Evolutionary conservation across 2,329 filamentous ascomycete genomes (phyloP).

Genomic region (Bipolaris cookei): DNA sequence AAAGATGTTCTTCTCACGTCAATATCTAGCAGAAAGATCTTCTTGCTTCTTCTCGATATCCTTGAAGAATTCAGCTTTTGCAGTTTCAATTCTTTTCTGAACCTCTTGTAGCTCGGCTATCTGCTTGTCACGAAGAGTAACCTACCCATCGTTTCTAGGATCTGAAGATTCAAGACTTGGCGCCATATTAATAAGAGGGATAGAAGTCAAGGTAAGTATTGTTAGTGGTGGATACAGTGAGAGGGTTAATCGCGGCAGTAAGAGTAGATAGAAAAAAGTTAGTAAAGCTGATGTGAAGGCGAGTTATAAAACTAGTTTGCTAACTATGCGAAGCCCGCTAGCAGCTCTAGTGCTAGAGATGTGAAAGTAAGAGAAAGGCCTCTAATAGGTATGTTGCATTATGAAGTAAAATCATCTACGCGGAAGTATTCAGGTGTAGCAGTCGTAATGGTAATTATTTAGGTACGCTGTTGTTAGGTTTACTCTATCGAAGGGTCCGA

Average conservation of each 20-base stretch:
- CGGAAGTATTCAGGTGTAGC: too few species aligned
- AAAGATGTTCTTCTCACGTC: slow-evolving; percentile 14
- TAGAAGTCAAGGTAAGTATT: not conserved
- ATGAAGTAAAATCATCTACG: not conserved
- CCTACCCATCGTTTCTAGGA: slow-evolving; percentile 5
- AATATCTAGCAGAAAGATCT: slow-evolving; percentile 9
- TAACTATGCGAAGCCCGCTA: not conserved
- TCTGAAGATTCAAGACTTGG: not conserved
- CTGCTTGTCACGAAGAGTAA: slow-evolving; percentile 7
- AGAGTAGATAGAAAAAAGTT: too few species aligned
- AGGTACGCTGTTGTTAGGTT: too few species aligned
- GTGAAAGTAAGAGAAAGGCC: not conserved
- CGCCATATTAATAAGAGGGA: not conserved
- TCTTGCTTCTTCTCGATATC: not conserved
- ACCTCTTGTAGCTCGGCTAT: not conserved
- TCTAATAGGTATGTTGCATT: not conserved
- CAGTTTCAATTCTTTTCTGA: not conserved
- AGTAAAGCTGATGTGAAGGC: slow-evolving; percentile 4
- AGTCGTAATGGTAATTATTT: too few species aligned
- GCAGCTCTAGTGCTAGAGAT: not conserved
- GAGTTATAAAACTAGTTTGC: not conserved
- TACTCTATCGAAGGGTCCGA: too few species aligned
- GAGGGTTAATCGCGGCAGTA: too few species aligned
- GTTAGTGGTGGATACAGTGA: not conserved
- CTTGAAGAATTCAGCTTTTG: not conserved